These are phyloP conservation scores for Sporothrix protearum DNA, from an alignment of 2,329 filamentous ascomycete genomes.

Conservation along the genomic window DNA sequence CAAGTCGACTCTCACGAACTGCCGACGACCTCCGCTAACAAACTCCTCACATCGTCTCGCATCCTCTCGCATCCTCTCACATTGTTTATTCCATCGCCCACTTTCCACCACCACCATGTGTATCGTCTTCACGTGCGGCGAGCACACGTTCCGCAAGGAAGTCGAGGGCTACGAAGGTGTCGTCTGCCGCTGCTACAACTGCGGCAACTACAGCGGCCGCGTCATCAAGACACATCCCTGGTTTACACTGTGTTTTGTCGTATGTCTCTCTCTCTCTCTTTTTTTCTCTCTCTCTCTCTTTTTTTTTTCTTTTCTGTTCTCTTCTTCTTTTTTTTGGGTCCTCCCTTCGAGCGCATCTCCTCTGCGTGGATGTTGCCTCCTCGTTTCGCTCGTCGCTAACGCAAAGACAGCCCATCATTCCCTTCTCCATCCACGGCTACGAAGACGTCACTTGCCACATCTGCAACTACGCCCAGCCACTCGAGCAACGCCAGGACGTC, in stretches of 20 bases:
- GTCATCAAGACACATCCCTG: constrained; percentile 64
- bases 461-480: constrained; percentile 70
- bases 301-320: neutral
- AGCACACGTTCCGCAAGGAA: constrained; percentile 58
- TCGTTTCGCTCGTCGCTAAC: constrained; percentile 4
- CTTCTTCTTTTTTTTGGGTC: too few relatives aligned
- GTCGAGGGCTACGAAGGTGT: constrained; percentile 60
- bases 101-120: constrained; percentile 47
- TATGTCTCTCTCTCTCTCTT: constrained; percentile 36
- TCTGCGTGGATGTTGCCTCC: constrained; percentile 12
- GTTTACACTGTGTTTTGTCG: constrained; percentile 77
- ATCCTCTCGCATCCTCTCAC: too few relatives aligned
- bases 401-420: constrained; percentile 58
- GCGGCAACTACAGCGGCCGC: constrained; percentile 59
- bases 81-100: neutral
- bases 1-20: neutral
- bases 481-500: constrained; percentile 56
- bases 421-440: constrained; percentile 64
- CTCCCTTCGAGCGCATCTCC: neutral
- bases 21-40: neutral
- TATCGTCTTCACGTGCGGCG: constrained; percentile 60
- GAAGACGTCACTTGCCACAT: constrained; percentile 69
- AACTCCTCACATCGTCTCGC: neutral
- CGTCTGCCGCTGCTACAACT: constrained; percentile 62
- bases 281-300: constrained; percentile 11